phyloP scores from a whole-genome alignment of 208 protist species.

The Crithidia expoeki region DNA sequence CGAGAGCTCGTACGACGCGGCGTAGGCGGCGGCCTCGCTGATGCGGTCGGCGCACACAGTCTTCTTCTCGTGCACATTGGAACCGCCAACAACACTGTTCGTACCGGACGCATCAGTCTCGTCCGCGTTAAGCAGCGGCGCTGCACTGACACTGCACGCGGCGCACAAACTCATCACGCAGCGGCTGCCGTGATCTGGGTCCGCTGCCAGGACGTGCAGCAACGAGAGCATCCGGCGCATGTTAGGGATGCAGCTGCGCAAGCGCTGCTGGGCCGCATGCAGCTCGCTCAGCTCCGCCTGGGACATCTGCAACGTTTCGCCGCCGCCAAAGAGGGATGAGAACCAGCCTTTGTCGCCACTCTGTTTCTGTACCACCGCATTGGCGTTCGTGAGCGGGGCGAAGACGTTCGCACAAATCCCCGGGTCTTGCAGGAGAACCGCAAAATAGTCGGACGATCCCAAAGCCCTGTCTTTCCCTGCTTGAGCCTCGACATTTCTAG shows the following conservation, averaged over 20 bases:
- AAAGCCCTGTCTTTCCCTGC: background rate
- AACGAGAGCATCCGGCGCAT: constrained; percentile 50
- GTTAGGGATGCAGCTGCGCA: constrained; percentile 44
- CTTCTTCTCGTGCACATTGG: background rate
- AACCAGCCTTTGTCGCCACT: constrained; percentile 43
- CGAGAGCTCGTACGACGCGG: constrained; percentile 31
- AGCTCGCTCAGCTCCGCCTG: constrained; percentile 32
- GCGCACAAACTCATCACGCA: constrained; percentile 28
- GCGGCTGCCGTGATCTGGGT: constrained; percentile 10
- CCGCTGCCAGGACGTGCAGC: constrained; percentile 22
- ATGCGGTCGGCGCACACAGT: constrained; percentile 2
- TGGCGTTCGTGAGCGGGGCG: constrained; percentile 8
- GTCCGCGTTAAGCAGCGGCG: too few species aligned
- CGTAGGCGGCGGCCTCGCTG: constrained; percentile 31
- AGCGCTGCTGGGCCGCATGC: constrained; percentile 34
- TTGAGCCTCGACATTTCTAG: background rate
- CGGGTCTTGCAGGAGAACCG: constrained; percentile 41
- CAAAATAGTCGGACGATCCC: background rate
- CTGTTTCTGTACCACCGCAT: constrained; percentile 10
- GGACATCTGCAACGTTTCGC: constrained; percentile 26
- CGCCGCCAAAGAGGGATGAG: constrained; percentile 49
- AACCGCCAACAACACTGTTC: too few species aligned
- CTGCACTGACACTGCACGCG: constrained; percentile 19
- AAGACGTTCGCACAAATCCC: constrained; percentile 34
- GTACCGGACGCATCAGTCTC: too few species aligned